Base-by-base conservation (phyloP, 2,329 filamentous ascomycete genomes). In the Pseudonectria buxi region DNA sequence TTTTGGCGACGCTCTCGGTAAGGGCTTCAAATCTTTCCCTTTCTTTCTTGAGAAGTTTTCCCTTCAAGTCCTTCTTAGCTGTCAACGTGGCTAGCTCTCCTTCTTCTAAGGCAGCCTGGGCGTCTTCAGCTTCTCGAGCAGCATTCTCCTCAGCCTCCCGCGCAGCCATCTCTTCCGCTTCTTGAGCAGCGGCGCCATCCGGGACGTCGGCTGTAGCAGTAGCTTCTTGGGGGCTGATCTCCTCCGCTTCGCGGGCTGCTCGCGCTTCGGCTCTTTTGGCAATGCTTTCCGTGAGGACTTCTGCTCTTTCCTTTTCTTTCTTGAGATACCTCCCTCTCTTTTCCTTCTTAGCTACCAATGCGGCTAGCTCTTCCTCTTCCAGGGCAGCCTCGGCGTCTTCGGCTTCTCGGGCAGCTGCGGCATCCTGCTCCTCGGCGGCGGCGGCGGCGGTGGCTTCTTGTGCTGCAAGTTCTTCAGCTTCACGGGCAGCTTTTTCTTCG, bases 51-150 rank as follows among this genome's bases (percentile, higher is more conserved):
- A 52, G 37, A 25, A 51, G 50, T 22, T 9, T 9, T 9, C 9
- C 9, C 18, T 22, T 22, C 18, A 6, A n/a, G n/a, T n/a, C 42
- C 15, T 44, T 46, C 44, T 44, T 46, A 6, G 57, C 59, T 35
- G 61, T 57, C 36, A 55, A 57, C 12, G 56, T 56, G 9, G 57
- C 59, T 15, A 61, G 62, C 46, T 68, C 63, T 28, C 62, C 58
- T 5, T 57, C 61, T 39, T 66, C 59, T n/a, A 56, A 54, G 4
- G 58, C 54, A 16, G 30, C 30, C 13, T 10, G 14, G n/a, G 29
- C 29, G 22, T 27, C 26, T 27, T 27, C 26, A 5, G 26, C 26
- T 14, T 30, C 52, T 27, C 52, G 39, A 22, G 56, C 49, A 37
- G 57, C 53, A n/a, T 28, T 34, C 15, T 52, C 53, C 28, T 54